Conservation (phyloP, 805 yeast species). For the Wickerhamiella bombiphila region DNA sequence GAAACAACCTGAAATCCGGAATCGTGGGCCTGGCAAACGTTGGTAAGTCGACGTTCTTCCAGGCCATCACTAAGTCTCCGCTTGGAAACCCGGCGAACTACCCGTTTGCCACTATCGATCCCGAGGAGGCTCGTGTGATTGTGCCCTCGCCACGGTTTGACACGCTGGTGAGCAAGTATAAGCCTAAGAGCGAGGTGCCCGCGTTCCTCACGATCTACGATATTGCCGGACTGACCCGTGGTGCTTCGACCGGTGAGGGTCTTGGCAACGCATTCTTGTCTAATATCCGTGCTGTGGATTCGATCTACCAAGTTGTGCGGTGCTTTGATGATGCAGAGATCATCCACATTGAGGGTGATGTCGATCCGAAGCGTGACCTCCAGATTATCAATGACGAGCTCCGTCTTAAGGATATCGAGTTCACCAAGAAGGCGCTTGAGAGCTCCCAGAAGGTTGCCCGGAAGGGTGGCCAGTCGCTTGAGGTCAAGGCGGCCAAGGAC, state of each 20-base stretch:
- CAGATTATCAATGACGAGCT: slow-evolving; percentile 83
- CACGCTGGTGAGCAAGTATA: slow-evolving; percentile 53
- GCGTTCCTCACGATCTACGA: slow-evolving; percentile 88
- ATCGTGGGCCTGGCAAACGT: slow-evolving; percentile 79
- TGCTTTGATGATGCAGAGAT: slow-evolving; percentile 97
- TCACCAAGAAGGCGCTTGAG: slow-evolving; percentile 70
- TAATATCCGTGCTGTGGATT: slow-evolving; percentile 94
- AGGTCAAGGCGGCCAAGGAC: slow-evolving; percentile 77
- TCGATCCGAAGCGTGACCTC: slow-evolving; percentile 87
- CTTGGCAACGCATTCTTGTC: slow-evolving; percentile 94
- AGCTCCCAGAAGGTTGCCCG: slow-evolving; percentile 63
- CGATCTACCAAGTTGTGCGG: slow-evolving; percentile 93
- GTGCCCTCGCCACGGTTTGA: slow-evolving; percentile 89
- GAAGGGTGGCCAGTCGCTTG: slow-evolving; percentile 82
- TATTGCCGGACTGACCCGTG: slow-evolving; percentile 96
- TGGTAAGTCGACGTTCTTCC: slow-evolving; percentile 95
- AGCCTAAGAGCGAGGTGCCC: slow-evolving; percentile 75
- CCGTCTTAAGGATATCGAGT: slow-evolving; percentile 93
- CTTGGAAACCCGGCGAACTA: slow-evolving; percentile 95
- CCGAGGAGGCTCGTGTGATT: slow-evolving; percentile 91
- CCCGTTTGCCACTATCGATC: slow-evolving; percentile 96
- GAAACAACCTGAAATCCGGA: slow-evolving; percentile 60
- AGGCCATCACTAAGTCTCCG: slow-evolving; percentile 85
- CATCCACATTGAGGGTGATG: slow-evolving; percentile 93
- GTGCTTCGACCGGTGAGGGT: slow-evolving; percentile 95